These are phyloP conservation scores for Sugiyamaella valdiviana DNA, from an alignment of 805 yeast genomes.

Conservation along the genomic window DNA sequence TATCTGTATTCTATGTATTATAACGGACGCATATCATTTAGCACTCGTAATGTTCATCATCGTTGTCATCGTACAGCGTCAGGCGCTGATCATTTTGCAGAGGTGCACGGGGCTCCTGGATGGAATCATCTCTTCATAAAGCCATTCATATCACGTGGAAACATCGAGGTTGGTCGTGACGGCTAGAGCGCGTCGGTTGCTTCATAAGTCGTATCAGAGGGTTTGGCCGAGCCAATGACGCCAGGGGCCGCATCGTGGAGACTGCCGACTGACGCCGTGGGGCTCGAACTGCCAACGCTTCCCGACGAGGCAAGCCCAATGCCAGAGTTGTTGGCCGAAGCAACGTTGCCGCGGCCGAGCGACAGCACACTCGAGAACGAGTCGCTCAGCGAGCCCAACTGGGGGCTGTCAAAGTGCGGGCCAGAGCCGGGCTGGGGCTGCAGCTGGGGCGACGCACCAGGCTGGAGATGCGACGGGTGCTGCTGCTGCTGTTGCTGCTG, in stretches of 20 bases:
- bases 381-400: conserved; percentile 15
- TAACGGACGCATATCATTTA: background rate
- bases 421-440: background rate
- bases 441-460: conserved; percentile 2
- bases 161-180: conserved; percentile 1
- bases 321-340: background rate
- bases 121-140: conserved; percentile 9
- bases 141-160: conserved; percentile 8
- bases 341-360: conserved; percentile 10
- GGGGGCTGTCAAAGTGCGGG: conserved; percentile 7
- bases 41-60: background rate
- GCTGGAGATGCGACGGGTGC: conserved; percentile 6
- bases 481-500: conserved; percentile 8
- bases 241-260: conserved; percentile 16
- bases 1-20: background rate
- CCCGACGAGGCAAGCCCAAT: conserved; percentile 1
- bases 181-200: background rate
- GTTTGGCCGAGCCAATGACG: conserved; percentile 20
- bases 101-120: conserved; percentile 1
- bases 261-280: conserved; percentile 13
- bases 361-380: conserved; percentile 19
- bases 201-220: conserved; percentile 1
- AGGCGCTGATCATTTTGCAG: background rate
- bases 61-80: background rate
- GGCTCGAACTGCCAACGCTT: conserved; percentile 10